Evolutionary conservation across 176 grass and related monocot species (phyloP).

Genomic region (Stipa capillata): DNA sequence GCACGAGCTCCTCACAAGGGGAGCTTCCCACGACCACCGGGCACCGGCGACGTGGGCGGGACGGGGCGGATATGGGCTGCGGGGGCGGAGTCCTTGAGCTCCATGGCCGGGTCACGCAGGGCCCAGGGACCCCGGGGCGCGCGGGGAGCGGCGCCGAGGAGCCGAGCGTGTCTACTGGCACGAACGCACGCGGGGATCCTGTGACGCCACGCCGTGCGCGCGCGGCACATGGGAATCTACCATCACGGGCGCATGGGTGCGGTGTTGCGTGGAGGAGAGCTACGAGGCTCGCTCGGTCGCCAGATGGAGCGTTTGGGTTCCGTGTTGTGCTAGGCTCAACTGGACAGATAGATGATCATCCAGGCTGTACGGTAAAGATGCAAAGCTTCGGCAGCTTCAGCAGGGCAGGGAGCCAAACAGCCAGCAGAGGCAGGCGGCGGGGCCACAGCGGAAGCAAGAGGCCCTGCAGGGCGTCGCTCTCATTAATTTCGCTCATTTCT

Average conservation of each 20-base stretch:
- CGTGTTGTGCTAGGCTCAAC: neutral
- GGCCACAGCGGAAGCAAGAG: neutral
- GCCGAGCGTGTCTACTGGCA: too few relatives aligned
- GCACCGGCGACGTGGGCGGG: too few relatives aligned
- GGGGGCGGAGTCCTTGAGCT: too few relatives aligned
- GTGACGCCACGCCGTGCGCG: too few relatives aligned
- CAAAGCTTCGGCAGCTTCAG: neutral
- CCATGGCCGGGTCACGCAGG: too few relatives aligned
- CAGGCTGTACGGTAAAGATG: neutral
- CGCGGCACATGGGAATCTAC: too few relatives aligned
- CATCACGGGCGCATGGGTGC: neutral
- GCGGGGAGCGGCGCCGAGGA: too few relatives aligned
- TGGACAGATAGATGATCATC: neutral
- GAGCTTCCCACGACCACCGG: too few relatives aligned
- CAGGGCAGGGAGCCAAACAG: neutral
- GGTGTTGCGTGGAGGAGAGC: neutral
- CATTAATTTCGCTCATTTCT: constrained; percentile 14
- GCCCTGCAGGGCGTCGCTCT: constrained; percentile 16
- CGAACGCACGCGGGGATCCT: too few relatives aligned
- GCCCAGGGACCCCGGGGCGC: too few relatives aligned
- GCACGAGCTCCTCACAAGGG: too few relatives aligned
- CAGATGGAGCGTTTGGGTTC: neutral
- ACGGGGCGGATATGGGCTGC: too few relatives aligned
- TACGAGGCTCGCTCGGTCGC: neutral
- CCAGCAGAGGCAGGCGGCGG: neutral